These are phyloP conservation scores for Hypsizygus marmoreus DNA, from an alignment of 768 basidiomycete species.

Conservation along the genomic window DNA sequence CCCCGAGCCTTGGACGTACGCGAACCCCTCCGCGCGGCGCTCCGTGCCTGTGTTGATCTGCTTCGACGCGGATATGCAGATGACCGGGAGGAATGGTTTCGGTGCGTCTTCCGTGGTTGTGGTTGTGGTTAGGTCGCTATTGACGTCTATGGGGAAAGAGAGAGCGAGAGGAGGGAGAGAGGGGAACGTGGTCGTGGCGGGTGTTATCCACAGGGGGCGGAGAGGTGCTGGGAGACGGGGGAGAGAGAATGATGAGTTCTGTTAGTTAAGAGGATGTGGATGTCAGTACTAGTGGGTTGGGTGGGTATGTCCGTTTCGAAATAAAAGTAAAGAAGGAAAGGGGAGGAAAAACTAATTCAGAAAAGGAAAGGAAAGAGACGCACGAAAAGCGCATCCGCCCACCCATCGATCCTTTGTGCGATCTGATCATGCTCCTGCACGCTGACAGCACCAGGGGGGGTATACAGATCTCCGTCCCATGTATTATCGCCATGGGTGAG, in stretches of 20 bases:
- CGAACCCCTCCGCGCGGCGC: slow-evolving; percentile 66
- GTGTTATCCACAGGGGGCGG: slow-evolving; percentile 88
- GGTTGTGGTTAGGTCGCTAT: too few species aligned
- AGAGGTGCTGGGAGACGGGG: slow-evolving; percentile 65
- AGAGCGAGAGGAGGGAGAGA: slow-evolving; percentile 27
- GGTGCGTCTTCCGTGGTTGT: too few species aligned
- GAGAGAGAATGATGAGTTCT: slow-evolving; percentile 75
- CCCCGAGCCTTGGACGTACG: slow-evolving; percentile 92
- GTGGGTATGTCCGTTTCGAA: not conserved
- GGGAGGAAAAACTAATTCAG: too few species aligned
- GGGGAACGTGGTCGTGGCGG: slow-evolving; percentile 57
- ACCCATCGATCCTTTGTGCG: slow-evolving; percentile 57
- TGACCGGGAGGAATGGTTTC: slow-evolving; percentile 65
- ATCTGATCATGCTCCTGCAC: slow-evolving; percentile 83
- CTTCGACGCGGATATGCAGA: slow-evolving; percentile 87
- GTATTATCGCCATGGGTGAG: slow-evolving; percentile 8
- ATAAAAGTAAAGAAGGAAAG: too few species aligned
- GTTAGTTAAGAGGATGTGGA: not conserved
- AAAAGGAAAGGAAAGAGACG: slow-evolving; percentile 20
- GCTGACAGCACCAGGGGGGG: slow-evolving; percentile 69
- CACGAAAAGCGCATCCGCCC: slow-evolving; percentile 73
- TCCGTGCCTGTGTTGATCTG: slow-evolving; percentile 62
- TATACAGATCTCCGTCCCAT: slow-evolving; percentile 69
- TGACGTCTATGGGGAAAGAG: too few species aligned
- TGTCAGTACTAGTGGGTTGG: not conserved